Evolutionary conservation across 495 filamentous ascomycete genomes (phyloP), one percentile per base, ranked within the genome.

Genomic region (Melanomma pulvis-pyrius): DNA sequence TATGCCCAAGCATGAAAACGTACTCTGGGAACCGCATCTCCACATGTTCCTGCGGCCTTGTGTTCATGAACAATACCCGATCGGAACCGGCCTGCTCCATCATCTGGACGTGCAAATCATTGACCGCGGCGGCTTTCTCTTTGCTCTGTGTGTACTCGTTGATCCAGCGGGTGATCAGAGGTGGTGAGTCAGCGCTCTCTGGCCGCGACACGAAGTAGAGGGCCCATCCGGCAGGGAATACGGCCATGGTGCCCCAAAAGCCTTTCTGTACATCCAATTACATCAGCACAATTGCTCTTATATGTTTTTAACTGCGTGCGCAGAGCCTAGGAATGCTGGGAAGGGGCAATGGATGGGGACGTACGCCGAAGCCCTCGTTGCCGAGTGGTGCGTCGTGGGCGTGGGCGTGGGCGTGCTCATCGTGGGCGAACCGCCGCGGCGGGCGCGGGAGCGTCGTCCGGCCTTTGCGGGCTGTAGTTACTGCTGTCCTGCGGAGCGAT

Each of bases 1-100:
- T n/a, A 44, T 13, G 25, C 24, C 7, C 3, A 22, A 55, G 34
- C 36, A 24, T 57, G 54, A 21, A n/a, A 64, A 63, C 88, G 72
- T 83, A 92, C 90, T 93, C 90, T 39, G 84, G 86, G 72, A 86
- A 86, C 74, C 74, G 84, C 79, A 92, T 73, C 11, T 83, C 80
- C 30, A 84, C 74, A 63, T 74, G 68, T 64, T 78, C 75, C 34
- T 71, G 78, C 57, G 77, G 77, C 30, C 70, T 77, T 61, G 83
- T 79, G 73, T 82, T 84, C 47, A 83, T 75, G 70, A 90, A 90
- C 70, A 92, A 73, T 69, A 87, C 84, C 71, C 85, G 79, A 74
- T 92, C 88, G 51, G 78, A 72, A 22, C 84, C 90, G 22, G 89
- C 90, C 77, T 87, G 87, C 80, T 92, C 88, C 54, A 91, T 74